These are phyloP conservation scores for Elaeis guineensis DNA, from an alignment of 176 grass and related monocot species.

Conservation along the genomic window DNA sequence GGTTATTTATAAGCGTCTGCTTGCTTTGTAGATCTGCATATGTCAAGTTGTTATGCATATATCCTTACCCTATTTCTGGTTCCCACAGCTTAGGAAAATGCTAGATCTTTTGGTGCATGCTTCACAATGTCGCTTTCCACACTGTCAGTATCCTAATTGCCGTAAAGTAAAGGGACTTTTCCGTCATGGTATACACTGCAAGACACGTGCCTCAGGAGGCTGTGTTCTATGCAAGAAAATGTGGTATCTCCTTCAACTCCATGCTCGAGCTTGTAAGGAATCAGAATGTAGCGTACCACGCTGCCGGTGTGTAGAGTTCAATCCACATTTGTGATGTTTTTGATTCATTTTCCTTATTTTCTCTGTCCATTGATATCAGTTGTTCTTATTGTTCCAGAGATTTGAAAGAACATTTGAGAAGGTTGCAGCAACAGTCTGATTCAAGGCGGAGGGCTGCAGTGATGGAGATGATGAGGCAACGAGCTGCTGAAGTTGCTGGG, in stretches of 20 bases:
- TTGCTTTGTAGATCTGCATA: too few species aligned
- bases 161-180: constrained; percentile 81
- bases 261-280: constrained; percentile 93
- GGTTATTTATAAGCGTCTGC: too few species aligned
- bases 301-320: constrained; percentile 66
- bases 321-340: neutral
- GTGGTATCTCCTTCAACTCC: constrained; percentile 85
- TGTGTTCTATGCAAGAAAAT: constrained; percentile 77
- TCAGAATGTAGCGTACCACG: constrained; percentile 82
- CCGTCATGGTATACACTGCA: constrained; percentile 77
- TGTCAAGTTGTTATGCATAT: too few species aligned
- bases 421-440: constrained; percentile 94
- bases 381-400: constrained; percentile 47
- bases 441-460: constrained; percentile 95
- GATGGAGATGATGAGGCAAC: constrained; percentile 99
- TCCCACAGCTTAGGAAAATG: constrained; percentile 69
- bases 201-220: constrained; percentile 62
- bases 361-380: neutral
- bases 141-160: constrained; percentile 67
- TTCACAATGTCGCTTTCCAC: constrained; percentile 50
- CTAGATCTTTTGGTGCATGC: constrained; percentile 79
- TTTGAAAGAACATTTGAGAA: constrained; percentile 91
- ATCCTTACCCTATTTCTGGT: constrained; percentile 14
- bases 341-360: too few species aligned
- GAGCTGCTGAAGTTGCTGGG: constrained; percentile 77